A percentile compares a stretch with the other conserved stretches of the same genome.
phyloP scores from a whole-genome alignment of 495 filamentous ascomycete genomes.

The Penicillium ochrochloron region DNA sequence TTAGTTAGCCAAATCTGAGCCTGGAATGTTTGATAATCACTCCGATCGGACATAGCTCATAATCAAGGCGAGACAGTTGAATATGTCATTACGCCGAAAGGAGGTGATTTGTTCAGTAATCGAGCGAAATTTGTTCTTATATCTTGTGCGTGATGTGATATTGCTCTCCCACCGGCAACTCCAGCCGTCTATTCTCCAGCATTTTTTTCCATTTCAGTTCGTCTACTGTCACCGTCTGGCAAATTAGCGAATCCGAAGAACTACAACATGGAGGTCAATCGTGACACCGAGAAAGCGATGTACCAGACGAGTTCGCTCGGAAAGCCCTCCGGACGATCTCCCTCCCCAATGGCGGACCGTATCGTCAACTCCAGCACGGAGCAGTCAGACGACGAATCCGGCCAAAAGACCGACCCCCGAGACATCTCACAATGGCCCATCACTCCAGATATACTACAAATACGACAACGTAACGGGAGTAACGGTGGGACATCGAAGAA shows the following conservation, averaged over 20 bases:
- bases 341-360: conserved; percentile 14
- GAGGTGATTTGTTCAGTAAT: no score
- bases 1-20: no score
- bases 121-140: background rate
- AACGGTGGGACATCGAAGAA: conserved; percentile 25
- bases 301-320: conserved; percentile 14
- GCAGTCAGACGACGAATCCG: conserved; percentile 16
- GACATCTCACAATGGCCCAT: conserved; percentile 16
- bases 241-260: background rate
- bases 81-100: no score
- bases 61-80: no score
- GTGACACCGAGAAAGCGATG: conserved; percentile 9
- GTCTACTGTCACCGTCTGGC: background rate
- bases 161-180: background rate
- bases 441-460: conserved; percentile 17
- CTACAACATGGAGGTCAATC: background rate
- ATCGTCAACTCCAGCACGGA: conserved; percentile 15
- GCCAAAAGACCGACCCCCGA: conserved; percentile 16
- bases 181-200: background rate
- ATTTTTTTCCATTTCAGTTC: background rate
- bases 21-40: no score
- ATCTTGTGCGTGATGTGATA: background rate
- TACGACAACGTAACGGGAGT: conserved; percentile 11
- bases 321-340: conserved; percentile 17
- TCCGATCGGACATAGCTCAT: no score